Evolutionary conservation across 441 rosid species (phyloP).

Genomic region (Cnidoscolus chayamansa): DNA sequence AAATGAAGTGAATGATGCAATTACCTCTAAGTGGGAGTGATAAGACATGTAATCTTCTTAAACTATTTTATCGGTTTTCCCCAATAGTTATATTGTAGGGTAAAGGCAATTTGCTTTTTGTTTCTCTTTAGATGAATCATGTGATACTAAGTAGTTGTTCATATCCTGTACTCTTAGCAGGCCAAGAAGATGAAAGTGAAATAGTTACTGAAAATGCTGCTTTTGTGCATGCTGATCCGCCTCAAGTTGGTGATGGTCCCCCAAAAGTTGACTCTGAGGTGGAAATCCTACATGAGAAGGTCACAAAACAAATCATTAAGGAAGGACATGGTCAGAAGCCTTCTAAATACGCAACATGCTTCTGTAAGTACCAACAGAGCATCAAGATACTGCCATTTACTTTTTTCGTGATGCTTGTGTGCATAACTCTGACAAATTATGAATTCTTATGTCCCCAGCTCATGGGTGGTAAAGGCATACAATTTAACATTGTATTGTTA

Average conservation of each 20-base stretch:
- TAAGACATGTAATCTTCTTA: background rate
- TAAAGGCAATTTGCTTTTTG: background rate
- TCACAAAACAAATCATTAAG: slow-evolving; percentile 77
- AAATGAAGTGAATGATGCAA: background rate
- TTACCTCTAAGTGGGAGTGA: too few relatives aligned
- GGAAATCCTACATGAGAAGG: slow-evolving; percentile 73
- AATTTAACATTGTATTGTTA: background rate
- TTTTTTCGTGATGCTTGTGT: background rate
- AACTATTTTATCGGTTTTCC: background rate
- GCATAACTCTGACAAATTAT: background rate
- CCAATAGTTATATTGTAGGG: background rate
- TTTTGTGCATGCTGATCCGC: slow-evolving; percentile 53
- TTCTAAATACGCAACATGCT: slow-evolving; percentile 85
- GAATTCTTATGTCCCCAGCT: background rate
- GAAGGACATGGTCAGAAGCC: slow-evolving; percentile 93
- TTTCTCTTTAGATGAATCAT: background rate
- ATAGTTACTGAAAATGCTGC: slow-evolving; percentile 57
- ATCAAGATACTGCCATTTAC: background rate
- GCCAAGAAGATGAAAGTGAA: slow-evolving; percentile 50
- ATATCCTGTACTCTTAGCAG: slow-evolving; percentile 24
- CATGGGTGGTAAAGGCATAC: background rate
- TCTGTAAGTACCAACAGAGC: slow-evolving; percentile 47
- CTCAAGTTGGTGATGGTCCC: slow-evolving; percentile 55
- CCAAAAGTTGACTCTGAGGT: slow-evolving; percentile 66
- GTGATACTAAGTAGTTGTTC: background rate